Base-by-base conservation (phyloP, 2,329 filamentous ascomycete species). In the Claviceps maximensis region DNA sequence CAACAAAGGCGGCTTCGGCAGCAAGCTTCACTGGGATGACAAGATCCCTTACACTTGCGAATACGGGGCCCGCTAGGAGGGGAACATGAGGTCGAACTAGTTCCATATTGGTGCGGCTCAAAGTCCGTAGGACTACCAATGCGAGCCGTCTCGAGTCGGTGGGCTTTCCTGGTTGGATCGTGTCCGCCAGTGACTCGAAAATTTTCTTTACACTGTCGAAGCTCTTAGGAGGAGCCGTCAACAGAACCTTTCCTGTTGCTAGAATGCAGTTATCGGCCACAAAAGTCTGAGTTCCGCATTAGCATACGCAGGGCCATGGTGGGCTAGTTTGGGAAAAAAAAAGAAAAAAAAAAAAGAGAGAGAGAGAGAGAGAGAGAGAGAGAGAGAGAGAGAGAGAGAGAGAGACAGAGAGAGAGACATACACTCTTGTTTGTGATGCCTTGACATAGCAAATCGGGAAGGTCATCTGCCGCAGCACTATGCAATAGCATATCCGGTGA, bases 11-110 rank as follows among this genome's bases (percentile, higher is more conserved):
- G 13, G 90, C 91, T 71, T 98, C 93, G 1, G 93, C 91, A 0
- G 91, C 86, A 29, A 98, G 77, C 70, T 98, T 98, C 64, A 98
- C 85, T 0, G 94, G 94, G 57, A 98, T 97, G 6, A 97, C 83
- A 10, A 83, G 76, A 67, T 98, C 93, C 54, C 94, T 83, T 29
- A 98, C 93, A 51, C 87, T 86, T 44, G 87, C 83, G 67, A 98
- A 98, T 46, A 97, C 79, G 1, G 89, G 83, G 1, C 85, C 84
- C 1, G 87, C 84, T n/a, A 98, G 78, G 2, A 89, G 71, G 10
- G 82, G 72, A 48, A 97, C 76, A 65, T 96, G 89, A 15, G 90
- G 87, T 29, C 87, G 82, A 40, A 91, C 80, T 62, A 93, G 73
- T 50, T 93, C 87, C 63, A 86, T 84, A 65, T 93, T 82, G 46